Evolutionary conservation across 1,284 basidiomycete genomes (phyloP).

Genomic region (Melampsora americana): DNA sequence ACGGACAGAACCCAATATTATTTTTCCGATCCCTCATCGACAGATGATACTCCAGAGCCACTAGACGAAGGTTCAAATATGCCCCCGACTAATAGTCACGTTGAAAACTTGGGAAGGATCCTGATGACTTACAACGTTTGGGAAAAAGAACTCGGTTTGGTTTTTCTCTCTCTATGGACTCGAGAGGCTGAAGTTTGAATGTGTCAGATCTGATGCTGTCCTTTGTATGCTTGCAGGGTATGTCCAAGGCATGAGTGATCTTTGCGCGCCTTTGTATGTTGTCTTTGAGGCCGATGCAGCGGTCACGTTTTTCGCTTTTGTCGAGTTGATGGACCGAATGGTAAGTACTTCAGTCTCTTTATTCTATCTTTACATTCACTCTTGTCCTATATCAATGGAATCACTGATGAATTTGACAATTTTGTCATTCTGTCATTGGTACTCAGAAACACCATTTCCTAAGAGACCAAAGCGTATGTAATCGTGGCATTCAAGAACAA

Average conservation of each 20-base stretch:
- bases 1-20: conserved; percentile 90
- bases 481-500: not conserved
- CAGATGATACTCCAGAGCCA: conserved; percentile 54
- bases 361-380: not conserved
- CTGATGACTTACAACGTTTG: conserved; percentile 87
- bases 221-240: conserved; percentile 61
- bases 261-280: conserved; percentile 88
- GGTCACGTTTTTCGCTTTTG: conserved; percentile 92
- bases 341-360: conserved; percentile 72
- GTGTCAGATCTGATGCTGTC: conserved; percentile 47
- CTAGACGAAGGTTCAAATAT: conserved; percentile 69
- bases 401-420: no score
- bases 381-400: no score
- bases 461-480: conserved; percentile 42
- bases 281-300: conserved; percentile 84
- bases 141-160: conserved; percentile 74
- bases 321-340: conserved; percentile 90
- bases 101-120: conserved; percentile 72
- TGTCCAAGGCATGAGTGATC: conserved; percentile 96
- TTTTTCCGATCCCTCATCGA: conserved; percentile 57
- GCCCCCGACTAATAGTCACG: conserved; percentile 79
- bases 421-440: conserved; percentile 32
- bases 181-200: not conserved
- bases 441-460: conserved; percentile 34
- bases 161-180: not conserved